Base-by-base conservation (phyloP, 2,329 filamentous ascomycete species). In the Whalleya microplaca region DNA sequence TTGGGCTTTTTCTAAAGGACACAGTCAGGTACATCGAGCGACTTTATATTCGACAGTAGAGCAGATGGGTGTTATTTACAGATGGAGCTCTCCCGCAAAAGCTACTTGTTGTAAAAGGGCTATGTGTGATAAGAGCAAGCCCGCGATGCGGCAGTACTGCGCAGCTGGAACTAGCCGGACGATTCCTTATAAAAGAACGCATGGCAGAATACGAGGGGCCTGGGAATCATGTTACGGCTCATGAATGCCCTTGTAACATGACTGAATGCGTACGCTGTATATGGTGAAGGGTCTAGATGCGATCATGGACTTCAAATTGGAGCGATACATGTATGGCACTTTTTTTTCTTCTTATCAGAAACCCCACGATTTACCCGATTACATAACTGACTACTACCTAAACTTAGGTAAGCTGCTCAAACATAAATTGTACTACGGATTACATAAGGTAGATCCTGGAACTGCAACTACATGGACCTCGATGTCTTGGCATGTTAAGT, bases 121-220 rank as follows among this genome's bases (percentile, higher is more conserved):
- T 52, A 6, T 51, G 55, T 23, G 68, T 70, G 48, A 64, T 63
- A 47, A 71, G 69, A 45, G 59, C 64, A 66, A 67, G 57, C 41
- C 45, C 61, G 45, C 54, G 57, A 56, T 44, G 51, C 50, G 53
- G 45, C 20, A 50, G 58, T 51, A 48, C 29, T 52, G 55, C 48
- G 45, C 41, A 62, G 64, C 66, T 63, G 52, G 63, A 58, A 52
- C 56, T 69, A 64, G 64, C 66, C 56, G 58, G 59, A 56, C 63
- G 46, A 55, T 49, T 51, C 56, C 63, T 65, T 49, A 64, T 55
- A 58, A 66, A 45, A 61, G 61, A 57, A 58, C 64, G 66, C 70
- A 72, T 72, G 65, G 57, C 65, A 61, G 52, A 42, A 55, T 46
- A 29, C 44, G 52, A 23, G 55, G 8, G 45, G 29, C 6, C 45